phyloP scores from a whole-genome alignment of 2,329 filamentous ascomycete genomes.

The Metarhizium guizhouense region DNA sequence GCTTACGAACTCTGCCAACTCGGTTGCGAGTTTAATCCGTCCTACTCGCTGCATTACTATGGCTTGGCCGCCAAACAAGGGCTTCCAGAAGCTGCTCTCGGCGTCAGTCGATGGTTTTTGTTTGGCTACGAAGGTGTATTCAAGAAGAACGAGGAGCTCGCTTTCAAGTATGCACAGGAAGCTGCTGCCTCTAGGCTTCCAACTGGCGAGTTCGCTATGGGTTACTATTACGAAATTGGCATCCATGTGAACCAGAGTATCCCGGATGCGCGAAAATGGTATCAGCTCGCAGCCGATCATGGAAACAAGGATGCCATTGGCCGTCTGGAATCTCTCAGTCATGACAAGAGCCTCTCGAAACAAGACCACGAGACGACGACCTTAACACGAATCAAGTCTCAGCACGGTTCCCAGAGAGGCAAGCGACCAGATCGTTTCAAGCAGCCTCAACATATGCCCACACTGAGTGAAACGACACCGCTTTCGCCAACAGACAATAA shows the following conservation, averaged over 20 bases:
- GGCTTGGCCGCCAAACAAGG: conserved; percentile 86
- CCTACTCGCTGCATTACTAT: conserved; percentile 91
- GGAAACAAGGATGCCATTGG: conserved; percentile 83
- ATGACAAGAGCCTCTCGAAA: conserved; percentile 77
- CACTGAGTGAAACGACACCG: conserved; percentile 35
- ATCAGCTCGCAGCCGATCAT: conserved; percentile 77
- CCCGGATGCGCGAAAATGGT: conserved; percentile 78
- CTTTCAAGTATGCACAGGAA: conserved; percentile 82
- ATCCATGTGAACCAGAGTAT: conserved; percentile 83
- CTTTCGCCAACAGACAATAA: conserved; percentile 18
- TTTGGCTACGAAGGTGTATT: conserved; percentile 91
- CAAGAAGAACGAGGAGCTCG: conserved; percentile 89
- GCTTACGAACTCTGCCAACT: conserved; percentile 92
- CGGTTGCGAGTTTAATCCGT: conserved; percentile 89
- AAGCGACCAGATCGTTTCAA: conserved; percentile 52
- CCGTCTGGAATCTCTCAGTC: conserved; percentile 74
- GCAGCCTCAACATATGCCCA: conserved; percentile 39
- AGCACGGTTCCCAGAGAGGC: conserved; percentile 61
- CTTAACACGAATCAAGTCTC: conserved; percentile 76
- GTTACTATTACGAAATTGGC: conserved; percentile 95
- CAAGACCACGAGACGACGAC: conserved; percentile 90
- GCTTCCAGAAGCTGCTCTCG: conserved; percentile 87
- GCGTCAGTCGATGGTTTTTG: conserved; percentile 97
- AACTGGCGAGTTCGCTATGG: conserved; percentile 92
- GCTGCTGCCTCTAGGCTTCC: conserved; percentile 74